Base-by-base conservation (phyloP, 208 protist species). In the Crithidia acanthocephali region DNA sequence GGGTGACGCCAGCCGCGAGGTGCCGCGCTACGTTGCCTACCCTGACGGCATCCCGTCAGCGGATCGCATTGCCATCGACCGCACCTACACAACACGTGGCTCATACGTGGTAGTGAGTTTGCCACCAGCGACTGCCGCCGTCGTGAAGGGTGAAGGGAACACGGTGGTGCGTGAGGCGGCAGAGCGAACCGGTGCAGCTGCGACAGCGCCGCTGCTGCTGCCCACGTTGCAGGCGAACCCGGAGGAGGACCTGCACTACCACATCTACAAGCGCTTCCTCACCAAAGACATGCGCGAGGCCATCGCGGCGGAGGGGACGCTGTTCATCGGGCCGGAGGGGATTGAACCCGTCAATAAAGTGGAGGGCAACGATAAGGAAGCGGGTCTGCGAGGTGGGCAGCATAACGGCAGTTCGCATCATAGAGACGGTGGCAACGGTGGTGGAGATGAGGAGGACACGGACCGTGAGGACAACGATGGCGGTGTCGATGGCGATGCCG, bases 41-140 rank as follows among this genome's bases (percentile, higher is more conserved):
- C 28, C 65, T 27, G 58, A 70, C 44, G 84, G 79, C 32, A 80
- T 90, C 23, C 73, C 73, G 2, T 58, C 51, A 2, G 70, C 79
- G 7, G 68, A 71, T 2, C 61, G 73, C 47, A 63, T 88, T 2
- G n/a, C 48, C 25, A 92, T 92, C 15, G 67, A 68, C 23, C 59
- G 75, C 70, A 90, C 87, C 53, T 92, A 87, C 52, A 59, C 67
- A 20, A 62, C 55, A 9, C 87, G 85, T 28, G 78, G 83, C 50
- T 79, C 86, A 3, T 74, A 68, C 47, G 25, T 60, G n/a, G 42
- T 77, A 50, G 68, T 22, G 28, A 5, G 11, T 9, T 18, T 42
- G 13, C 30, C 16, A 11, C 55, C 32, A n/a, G 15, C 30, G 13
- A 2, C 28, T 1, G 20, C 22, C 32, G 9, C 20, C 18, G 32